These are phyloP conservation scores for Dissophora globulifera DNA, from an alignment of 192 early-diverging fungal species.

Conservation along the genomic window DNA sequence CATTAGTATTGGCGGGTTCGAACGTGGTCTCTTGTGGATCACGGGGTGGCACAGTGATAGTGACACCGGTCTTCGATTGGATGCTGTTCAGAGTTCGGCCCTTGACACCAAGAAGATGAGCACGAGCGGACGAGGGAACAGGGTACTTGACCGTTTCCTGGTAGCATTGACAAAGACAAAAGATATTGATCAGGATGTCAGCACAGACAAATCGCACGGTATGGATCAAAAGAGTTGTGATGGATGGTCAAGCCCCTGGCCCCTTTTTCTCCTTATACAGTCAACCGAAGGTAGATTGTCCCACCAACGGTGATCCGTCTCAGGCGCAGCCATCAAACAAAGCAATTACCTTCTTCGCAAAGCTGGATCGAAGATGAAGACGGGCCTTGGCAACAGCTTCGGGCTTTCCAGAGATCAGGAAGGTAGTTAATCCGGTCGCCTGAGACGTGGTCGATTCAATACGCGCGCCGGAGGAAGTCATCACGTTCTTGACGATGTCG, in stretches of 20 bases:
- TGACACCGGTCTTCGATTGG: constrained; percentile 76
- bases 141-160: constrained; percentile 57
- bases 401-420: constrained; percentile 85
- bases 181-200: background rate
- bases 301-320: no score
- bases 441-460: constrained; percentile 88
- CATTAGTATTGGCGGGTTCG: constrained; percentile 41
- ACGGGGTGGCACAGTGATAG: constrained; percentile 76
- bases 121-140: constrained; percentile 84
- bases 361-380: constrained; percentile 76
- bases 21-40: constrained; percentile 55
- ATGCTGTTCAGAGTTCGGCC: constrained; percentile 84
- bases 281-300: no score
- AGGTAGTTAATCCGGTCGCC: constrained; percentile 77
- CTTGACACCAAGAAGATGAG: constrained; percentile 84
- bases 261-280: no score
- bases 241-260: no score
- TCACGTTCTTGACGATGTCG: constrained; percentile 70
- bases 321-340: no score
- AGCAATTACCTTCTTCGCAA: constrained; percentile 72
- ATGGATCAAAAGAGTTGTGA: no score
- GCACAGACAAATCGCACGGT: no score
- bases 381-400: constrained; percentile 83
- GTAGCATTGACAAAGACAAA: background rate
- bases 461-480: constrained; percentile 73